A percentile compares a stretch with the other conserved stretches of the same genome.
Evolutionary conservation across 1,284 basidiomycete genomes (phyloP).

Genomic region (Austropuccinia psidii): DNA sequence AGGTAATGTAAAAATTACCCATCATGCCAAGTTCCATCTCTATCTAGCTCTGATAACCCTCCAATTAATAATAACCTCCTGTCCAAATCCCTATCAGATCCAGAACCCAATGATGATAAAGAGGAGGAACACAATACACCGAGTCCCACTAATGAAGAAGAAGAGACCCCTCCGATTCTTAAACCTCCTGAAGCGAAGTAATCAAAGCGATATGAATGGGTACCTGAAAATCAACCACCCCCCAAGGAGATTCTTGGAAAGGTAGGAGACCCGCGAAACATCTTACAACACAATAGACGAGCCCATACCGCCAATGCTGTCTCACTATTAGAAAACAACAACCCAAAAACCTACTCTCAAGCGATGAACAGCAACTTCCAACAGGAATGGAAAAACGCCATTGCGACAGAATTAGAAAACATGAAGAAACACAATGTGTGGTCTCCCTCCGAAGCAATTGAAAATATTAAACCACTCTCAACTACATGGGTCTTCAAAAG

Average conservation of each 20-base stretch:
- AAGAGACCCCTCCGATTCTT: neutral
- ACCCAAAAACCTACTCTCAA: neutral
- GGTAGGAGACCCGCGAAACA: neutral
- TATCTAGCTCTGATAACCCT: neutral
- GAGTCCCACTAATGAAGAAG: too few species aligned
- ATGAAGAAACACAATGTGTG: neutral
- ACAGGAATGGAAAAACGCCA: neutral
- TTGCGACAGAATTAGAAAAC: neutral
- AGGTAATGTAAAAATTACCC: neutral
- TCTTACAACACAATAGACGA: neutral
- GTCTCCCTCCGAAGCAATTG: neutral
- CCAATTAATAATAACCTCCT: too few species aligned
- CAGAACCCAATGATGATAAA: too few species aligned
- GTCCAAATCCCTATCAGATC: too few species aligned
- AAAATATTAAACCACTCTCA: neutral
- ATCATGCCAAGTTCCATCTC: conserved; percentile 9
- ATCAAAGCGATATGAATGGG: too few species aligned
- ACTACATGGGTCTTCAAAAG: neutral
- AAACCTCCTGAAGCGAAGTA: neutral
- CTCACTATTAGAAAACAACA: too few species aligned
- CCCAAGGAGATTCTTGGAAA: too few species aligned
- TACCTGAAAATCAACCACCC: too few species aligned
- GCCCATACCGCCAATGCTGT: neutral
- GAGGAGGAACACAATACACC: too few species aligned
- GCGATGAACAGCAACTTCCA: neutral